Conservation (phyloP, 2,329 filamentous ascomycete genomes). For the Penicillium glabrum region DNA sequence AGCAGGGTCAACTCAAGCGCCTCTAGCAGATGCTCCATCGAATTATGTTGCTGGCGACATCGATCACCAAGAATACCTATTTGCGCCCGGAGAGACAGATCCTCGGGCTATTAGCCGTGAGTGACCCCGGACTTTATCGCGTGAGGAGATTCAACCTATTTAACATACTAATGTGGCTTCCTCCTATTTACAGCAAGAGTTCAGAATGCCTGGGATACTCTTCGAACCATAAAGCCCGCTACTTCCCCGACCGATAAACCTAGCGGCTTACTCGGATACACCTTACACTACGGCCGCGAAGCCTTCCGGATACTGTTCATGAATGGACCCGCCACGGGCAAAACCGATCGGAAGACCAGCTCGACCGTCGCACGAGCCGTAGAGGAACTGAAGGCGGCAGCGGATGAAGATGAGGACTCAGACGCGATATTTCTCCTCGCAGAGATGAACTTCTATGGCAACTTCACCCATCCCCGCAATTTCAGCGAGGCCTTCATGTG, state of each 20-base stretch:
- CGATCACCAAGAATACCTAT: constrained; percentile 21
- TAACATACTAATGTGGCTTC: constrained; percentile 5
- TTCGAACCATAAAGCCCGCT: constrained; percentile 29
- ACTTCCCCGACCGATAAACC: constrained; percentile 45
- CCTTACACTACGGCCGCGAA: constrained; percentile 62
- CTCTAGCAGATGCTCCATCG: constrained; percentile 18
- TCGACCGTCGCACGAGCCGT: constrained; percentile 58
- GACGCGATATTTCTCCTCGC: constrained; percentile 88
- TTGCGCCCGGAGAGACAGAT: constrained; percentile 16
- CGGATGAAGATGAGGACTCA: constrained; percentile 54
- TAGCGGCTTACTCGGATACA: constrained; percentile 57
- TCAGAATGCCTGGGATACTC: constrained; percentile 29
- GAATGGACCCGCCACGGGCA: constrained; percentile 56
- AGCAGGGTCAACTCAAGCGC: constrained; percentile 25
- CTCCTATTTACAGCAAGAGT: constrained; percentile 29
- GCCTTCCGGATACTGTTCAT: constrained; percentile 65
- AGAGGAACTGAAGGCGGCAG: constrained; percentile 59
- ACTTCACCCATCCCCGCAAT: constrained; percentile 82
- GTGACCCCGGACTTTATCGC: constrained; percentile 7
- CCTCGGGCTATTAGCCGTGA: constrained; percentile 31
- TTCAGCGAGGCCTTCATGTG: constrained; percentile 75
- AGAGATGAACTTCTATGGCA: constrained; percentile 96
- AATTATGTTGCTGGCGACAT: constrained; percentile 19
- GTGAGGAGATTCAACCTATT: constrained; percentile 1
- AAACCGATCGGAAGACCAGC: constrained; percentile 36